Percentiles rank a stretch among this genome's conserved stretches.
Conservation (phyloP, 2,329 filamentous ascomycete species). For the Cladosporium colombiae region DNA sequence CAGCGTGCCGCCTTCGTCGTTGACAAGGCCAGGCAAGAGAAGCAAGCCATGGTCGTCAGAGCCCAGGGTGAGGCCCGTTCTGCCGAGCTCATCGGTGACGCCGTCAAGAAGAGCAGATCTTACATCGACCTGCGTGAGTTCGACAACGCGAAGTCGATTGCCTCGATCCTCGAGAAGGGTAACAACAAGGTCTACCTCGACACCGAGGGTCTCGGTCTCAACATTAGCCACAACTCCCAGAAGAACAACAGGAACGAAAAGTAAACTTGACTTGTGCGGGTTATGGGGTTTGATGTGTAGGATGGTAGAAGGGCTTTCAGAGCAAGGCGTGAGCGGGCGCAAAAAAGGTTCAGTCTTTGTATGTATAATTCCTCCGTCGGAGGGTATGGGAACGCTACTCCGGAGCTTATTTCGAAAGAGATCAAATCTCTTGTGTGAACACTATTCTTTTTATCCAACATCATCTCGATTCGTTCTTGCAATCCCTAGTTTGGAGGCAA, state of each 20-base stretch:
- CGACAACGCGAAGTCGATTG: slow-evolving; percentile 90
- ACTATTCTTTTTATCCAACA: not conserved
- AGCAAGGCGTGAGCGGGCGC: slow-evolving; percentile 19
- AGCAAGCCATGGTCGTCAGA: slow-evolving; percentile 97
- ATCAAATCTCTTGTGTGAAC: slow-evolving; percentile 6
- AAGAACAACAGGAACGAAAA: slow-evolving; percentile 21
- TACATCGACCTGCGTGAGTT: slow-evolving; percentile 98
- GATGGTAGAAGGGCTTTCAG: slow-evolving; percentile 6
- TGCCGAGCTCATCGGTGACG: slow-evolving; percentile 95
- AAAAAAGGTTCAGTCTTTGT: slow-evolving; percentile 16
- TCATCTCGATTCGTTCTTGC: not conserved
- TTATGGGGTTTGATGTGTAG: not conserved
- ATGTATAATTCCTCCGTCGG: slow-evolving; percentile 12
- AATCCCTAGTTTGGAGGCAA: not conserved
- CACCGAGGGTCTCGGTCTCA: slow-evolving; percentile 84
- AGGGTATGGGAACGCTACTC: slow-evolving; percentile 18
- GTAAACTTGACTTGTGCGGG: not conserved
- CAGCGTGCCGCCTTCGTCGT: slow-evolving; percentile 96
- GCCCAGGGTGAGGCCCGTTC: slow-evolving; percentile 98
- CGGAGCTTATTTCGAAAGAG: not conserved
- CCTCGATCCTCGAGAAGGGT: slow-evolving; percentile 82
- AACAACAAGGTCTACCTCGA: slow-evolving; percentile 95
- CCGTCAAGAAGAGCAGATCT: slow-evolving; percentile 98
- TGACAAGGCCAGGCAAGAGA: slow-evolving; percentile 98
- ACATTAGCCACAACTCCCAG: slow-evolving; percentile 58